Evolutionary conservation across 2,329 filamentous ascomycete species (phyloP).

Genomic region (Cytospora piceae): DNA sequence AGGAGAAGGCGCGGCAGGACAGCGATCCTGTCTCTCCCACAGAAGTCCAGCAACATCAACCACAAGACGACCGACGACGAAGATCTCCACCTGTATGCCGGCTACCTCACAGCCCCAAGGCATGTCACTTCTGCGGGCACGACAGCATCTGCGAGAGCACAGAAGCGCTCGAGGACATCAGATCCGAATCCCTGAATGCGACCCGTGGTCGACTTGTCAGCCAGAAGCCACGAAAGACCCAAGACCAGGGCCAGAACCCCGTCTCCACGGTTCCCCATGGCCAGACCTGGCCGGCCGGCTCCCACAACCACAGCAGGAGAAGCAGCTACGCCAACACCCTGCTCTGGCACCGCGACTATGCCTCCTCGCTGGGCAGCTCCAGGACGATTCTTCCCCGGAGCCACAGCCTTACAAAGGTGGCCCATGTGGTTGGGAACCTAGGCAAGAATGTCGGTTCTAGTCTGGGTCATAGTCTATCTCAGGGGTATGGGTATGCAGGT

Average conservation of each 20-base stretch:
- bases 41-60: background rate
- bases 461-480: conserved; percentile 5
- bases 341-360: conserved; percentile 13
- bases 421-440: conserved; percentile 12
- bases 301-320: conserved; percentile 16
- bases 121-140: conserved; percentile 12
- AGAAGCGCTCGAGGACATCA: background rate
- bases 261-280: background rate
- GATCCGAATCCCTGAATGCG: background rate
- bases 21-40: conserved; percentile 18
- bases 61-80: background rate
- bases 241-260: background rate
- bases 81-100: background rate
- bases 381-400: background rate
- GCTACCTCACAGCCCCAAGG: background rate
- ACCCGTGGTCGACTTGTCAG: conserved; percentile 3
- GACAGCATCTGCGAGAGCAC: background rate
- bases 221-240: background rate
- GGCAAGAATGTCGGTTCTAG: conserved; percentile 1
- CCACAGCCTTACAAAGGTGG: conserved; percentile 1
- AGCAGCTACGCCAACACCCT: conserved; percentile 16
- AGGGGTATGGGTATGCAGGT: conserved; percentile 11
- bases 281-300: background rate
- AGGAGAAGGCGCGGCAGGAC: conserved; percentile 4
- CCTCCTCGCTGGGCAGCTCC: background rate